These are phyloP conservation scores for Blastocystis sp. DNA, from an alignment of 352 stramenopile species.

Conservation along the genomic window DNA sequence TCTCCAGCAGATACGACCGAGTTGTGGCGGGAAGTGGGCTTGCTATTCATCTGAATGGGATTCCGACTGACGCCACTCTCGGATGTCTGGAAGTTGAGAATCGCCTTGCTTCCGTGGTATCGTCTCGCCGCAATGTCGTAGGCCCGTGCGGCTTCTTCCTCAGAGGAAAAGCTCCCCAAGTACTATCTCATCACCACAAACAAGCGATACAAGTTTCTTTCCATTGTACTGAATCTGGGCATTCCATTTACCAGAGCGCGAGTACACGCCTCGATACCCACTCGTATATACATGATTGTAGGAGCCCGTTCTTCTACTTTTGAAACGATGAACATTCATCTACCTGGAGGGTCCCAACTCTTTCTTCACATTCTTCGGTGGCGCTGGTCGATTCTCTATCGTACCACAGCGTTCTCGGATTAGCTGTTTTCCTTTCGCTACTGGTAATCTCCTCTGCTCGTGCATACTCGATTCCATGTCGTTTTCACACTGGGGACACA, in stretches of 20 bases:
- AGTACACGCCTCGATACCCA: slow-evolving; percentile 42
- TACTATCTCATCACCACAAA: not conserved
- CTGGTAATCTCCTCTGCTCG: not conserved
- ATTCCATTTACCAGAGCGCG: slow-evolving; percentile 31
- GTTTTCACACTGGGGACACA: not conserved
- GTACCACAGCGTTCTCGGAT: not conserved
- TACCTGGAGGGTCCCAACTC: not conserved
- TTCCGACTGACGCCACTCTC: not conserved
- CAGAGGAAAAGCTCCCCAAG: slow-evolving; percentile 13
- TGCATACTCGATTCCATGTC: not conserved
- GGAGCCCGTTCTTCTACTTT: not conserved
- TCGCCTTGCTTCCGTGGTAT: slow-evolving; percentile 40
- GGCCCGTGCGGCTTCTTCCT: slow-evolving; percentile 27
- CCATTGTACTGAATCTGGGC: slow-evolving; percentile 52
- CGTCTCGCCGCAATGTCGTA: slow-evolving; percentile 41
- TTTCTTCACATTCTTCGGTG: no score
- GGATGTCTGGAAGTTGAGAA: slow-evolving; percentile 18
- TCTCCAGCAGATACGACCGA: not conserved
- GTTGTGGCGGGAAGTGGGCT: not conserved
- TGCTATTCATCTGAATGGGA: slow-evolving; percentile 46
- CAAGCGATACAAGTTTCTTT: not conserved
- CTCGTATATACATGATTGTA: slow-evolving; percentile 27
- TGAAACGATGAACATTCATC: not conserved
- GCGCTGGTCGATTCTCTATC: no score
- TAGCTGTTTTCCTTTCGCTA: not conserved